Evolutionary conservation across 345 rosid species (phyloP).

Genomic region (Passiflora organensis): DNA sequence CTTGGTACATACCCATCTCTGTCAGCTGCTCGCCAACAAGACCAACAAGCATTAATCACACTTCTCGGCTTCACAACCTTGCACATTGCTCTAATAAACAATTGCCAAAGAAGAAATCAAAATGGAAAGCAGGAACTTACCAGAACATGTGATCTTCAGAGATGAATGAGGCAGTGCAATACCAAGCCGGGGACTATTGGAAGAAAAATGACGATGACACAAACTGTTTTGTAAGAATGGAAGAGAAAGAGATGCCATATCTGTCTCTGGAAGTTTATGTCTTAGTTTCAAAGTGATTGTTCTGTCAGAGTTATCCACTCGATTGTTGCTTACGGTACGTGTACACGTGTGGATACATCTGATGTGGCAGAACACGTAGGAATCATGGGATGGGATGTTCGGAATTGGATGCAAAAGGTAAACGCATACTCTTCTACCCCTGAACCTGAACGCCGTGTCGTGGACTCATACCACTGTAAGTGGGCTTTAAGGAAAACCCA

Average conservation of each 20-base stretch:
- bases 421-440: too few relatives aligned
- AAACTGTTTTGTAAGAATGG: constrained; percentile 25
- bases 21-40: constrained; percentile 26
- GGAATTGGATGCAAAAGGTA: too few relatives aligned
- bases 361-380: too few relatives aligned
- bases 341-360: too few relatives aligned
- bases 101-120: background rate
- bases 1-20: constrained; percentile 21
- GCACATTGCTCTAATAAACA: background rate
- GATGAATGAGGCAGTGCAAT: constrained; percentile 23
- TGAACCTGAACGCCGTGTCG: too few relatives aligned
- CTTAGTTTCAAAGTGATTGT: too few relatives aligned
- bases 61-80: background rate
- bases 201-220: constrained; percentile 14
- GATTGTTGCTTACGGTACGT: too few relatives aligned
- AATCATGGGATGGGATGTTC: too few relatives aligned
- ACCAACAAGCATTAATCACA: constrained; percentile 8
- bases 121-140: constrained; percentile 18
- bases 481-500: too few relatives aligned
- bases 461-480: too few relatives aligned
- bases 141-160: constrained; percentile 41
- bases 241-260: constrained; percentile 48
- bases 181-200: constrained; percentile 16
- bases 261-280: constrained; percentile 5
- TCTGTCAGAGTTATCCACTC: too few relatives aligned